Percentiles rank a stretch among this genome's conserved stretches.
These are phyloP conservation scores for Fonsecaea multimorphosa DNA, from an alignment of 2,329 filamentous ascomycete genomes.

Conservation along the genomic window DNA sequence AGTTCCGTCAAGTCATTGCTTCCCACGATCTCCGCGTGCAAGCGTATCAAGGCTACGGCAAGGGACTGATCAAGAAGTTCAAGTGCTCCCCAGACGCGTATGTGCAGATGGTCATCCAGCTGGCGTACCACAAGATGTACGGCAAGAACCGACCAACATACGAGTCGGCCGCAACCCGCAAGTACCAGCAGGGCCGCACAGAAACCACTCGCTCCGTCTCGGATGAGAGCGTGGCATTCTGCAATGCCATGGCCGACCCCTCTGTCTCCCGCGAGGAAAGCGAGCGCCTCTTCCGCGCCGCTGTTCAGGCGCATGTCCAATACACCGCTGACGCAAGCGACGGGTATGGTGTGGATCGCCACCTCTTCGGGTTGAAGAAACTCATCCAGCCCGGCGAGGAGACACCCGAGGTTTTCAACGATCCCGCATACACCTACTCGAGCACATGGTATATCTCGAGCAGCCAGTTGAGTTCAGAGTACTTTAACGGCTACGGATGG, in stretches of 20 bases:
- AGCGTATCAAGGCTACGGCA: conserved; percentile 96
- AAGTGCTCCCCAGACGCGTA: conserved; percentile 97
- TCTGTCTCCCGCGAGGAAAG: conserved; percentile 67
- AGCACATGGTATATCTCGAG: conserved; percentile 87
- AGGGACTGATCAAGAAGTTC: conserved; percentile 99
- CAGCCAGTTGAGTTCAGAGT: conserved; percentile 91
- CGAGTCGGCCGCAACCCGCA: conserved; percentile 91
- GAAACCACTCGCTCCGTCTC: conserved; percentile 94
- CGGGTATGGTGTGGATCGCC: conserved; percentile 91
- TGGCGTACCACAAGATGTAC: conserved; percentile 99
- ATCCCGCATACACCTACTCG: conserved; percentile 84
- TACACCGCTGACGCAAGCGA: conserved; percentile 91
- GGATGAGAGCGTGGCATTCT: conserved; percentile 90
- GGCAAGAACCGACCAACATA: conserved; percentile 97
- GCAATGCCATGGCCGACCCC: conserved; percentile 79
- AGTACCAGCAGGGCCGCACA: conserved; percentile 94
- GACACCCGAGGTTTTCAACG: conserved; percentile 80
- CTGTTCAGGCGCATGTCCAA: conserved; percentile 80
- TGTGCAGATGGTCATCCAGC: conserved; percentile 97
- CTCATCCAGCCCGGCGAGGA: conserved; percentile 80
- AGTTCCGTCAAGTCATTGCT: conserved; percentile 82
- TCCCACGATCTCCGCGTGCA: conserved; percentile 92
- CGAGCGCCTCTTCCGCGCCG: conserved; percentile 78
- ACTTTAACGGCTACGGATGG: conserved; percentile 99
- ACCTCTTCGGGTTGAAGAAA: conserved; percentile 97